Evolutionary conservation across 1,284 basidiomycete species (phyloP), one percentile per base, ranked within the genome.

Genomic region (Flammula alnicola): DNA sequence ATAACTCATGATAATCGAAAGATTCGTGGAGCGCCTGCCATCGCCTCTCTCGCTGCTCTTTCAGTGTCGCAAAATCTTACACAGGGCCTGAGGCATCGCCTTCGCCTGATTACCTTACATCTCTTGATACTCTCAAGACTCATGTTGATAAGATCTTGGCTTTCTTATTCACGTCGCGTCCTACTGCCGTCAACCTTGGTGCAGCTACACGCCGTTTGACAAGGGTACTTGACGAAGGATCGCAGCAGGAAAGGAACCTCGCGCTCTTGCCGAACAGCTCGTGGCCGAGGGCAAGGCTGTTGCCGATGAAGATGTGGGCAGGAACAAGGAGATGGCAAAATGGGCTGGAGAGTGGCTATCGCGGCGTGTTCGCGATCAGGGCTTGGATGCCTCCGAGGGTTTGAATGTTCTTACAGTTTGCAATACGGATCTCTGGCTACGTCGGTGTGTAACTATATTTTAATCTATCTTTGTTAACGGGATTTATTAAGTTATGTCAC

Each of bases 361-460:
- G 35, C 69, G 83, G 32, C 74, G 76, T 50, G 76, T 83, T 10
- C 75, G 80, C 52, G 77, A 76, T 36, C 66, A 70, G 10, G 77
- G 41, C n/a, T 23, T 37, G 12, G 38, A 76, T 44, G 71, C 42
- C 27, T 33, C 44, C 36, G 73, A 52, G 72, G 69, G 45, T 67
- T 37, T 95, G 49, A 92, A 91, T 63, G 81, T 95, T 20, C 74
- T 96, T 66, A 96, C 93, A 3, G 92, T 96, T n/a, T 97, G 94
- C 75, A 97, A 97, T 69, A 96, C 94, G 94, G 94, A 14, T 92
- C 89, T 20, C 76, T 97, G 52, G 94, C 94, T 2, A 96, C 93
- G 14, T 94, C 92, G 31, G 92, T 93, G 57, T 52, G 86, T 72
- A 39, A 51, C 44, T 53, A 16, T n/a, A 47, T 42, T 44, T 12